phyloP scores from a whole-genome alignment of 164 flowering plant species.

The Magnolia sinica region DNA sequence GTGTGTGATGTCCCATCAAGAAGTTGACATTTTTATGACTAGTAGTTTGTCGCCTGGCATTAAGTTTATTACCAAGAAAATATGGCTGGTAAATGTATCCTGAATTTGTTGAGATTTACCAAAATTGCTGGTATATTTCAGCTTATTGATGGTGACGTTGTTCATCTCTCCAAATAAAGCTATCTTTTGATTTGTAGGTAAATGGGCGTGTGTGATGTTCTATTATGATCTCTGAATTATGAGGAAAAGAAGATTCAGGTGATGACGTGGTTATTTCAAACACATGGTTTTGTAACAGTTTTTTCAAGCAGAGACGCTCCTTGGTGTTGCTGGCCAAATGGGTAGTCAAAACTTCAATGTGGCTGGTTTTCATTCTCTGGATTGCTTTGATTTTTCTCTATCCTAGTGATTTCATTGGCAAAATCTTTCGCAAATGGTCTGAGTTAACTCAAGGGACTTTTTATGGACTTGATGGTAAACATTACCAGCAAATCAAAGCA shows the following conservation, averaged over 20 bases:
- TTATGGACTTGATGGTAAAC: too few relatives aligned
- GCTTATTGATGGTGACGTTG: slow-evolving; percentile 56
- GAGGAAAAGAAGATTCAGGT: slow-evolving; percentile 60
- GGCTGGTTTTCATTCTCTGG: too few relatives aligned
- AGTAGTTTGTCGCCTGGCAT: slow-evolving; percentile 12
- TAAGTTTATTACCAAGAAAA: slow-evolving; percentile 6
- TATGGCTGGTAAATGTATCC: slow-evolving; percentile 20
- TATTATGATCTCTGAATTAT: slow-evolving; percentile 93
- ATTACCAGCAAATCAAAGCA: too few relatives aligned
- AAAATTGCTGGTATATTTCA: slow-evolving; percentile 39
- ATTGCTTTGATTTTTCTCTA: too few relatives aligned
- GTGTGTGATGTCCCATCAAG: neutral
- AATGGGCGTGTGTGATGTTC: slow-evolving; percentile 76
- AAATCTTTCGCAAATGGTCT: too few relatives aligned
- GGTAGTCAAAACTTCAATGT: too few relatives aligned
- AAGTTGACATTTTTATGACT: slow-evolving; percentile 16
- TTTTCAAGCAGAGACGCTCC: too few relatives aligned
- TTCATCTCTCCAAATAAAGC: slow-evolving; percentile 82
- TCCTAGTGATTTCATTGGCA: too few relatives aligned
- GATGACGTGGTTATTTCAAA: too few relatives aligned
- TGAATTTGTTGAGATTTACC: slow-evolving; percentile 22
- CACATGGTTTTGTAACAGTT: too few relatives aligned
- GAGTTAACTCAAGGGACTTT: too few relatives aligned
- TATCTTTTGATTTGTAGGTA: slow-evolving; percentile 97
- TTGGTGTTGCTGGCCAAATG: too few relatives aligned